A percentile compares a stretch with the other conserved stretches of the same genome.
Conservation (phyloP, 768 basidiomycete species). For the Boletus sp. region DNA sequence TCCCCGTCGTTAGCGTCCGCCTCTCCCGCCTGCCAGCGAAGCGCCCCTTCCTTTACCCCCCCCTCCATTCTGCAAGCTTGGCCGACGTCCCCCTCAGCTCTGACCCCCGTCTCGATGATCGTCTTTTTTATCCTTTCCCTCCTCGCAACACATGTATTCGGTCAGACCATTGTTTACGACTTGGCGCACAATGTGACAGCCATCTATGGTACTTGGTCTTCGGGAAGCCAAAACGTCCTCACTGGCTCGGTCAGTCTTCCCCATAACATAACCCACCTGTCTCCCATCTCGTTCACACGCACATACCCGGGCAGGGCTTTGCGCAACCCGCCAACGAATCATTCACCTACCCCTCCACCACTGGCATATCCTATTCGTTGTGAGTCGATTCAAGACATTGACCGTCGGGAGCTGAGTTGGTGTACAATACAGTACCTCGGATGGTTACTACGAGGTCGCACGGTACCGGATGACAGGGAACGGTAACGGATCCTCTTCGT, state of each 20-base stretch:
- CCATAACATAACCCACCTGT: background rate
- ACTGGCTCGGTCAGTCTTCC: slow-evolving; percentile 74
- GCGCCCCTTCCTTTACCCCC: background rate
- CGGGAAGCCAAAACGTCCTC: slow-evolving; percentile 68
- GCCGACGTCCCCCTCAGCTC: background rate
- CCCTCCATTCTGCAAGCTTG: background rate
- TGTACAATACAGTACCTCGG: slow-evolving; percentile 47
- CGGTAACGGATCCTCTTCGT: slow-evolving; percentile 41
- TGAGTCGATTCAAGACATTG: slow-evolving; percentile 36
- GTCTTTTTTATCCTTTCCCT: slow-evolving; percentile 24
- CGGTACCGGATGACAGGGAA: slow-evolving; percentile 89
- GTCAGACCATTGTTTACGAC: slow-evolving; percentile 42
- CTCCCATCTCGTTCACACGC: background rate
- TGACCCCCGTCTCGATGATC: slow-evolving; percentile 8
- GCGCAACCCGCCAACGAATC: slow-evolving; percentile 78
- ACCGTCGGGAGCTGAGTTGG: background rate
- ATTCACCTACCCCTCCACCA: slow-evolving; percentile 81
- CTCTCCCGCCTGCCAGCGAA: slow-evolving; percentile 9
- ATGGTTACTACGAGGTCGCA: slow-evolving; percentile 83
- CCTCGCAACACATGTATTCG: slow-evolving; percentile 29
- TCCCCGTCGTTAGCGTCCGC: slow-evolving; percentile 29
- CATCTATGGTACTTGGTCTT: slow-evolving; percentile 82
- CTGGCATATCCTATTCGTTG: slow-evolving; percentile 90
- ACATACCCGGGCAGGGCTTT: slow-evolving; percentile 54
- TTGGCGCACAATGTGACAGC: slow-evolving; percentile 60